Percentiles rank a stretch among this genome's conserved stretches.
phyloP scores from a whole-genome alignment of 176 grass and related monocot genomes.

The Panicum miliaceum region DNA sequence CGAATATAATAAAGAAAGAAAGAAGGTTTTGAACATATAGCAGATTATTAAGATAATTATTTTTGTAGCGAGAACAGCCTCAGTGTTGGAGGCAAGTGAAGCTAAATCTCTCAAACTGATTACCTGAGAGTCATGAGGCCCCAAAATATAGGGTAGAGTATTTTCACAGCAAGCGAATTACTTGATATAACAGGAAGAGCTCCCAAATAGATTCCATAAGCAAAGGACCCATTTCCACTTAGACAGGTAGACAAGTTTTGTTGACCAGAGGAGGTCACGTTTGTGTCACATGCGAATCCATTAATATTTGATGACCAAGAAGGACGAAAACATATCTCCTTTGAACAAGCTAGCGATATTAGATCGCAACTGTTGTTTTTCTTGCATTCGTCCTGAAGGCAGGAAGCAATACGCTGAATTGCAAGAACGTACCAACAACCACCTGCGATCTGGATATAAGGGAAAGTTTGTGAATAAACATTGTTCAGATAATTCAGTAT shows the following conservation, averaged over 20 bases:
- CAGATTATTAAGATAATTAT: background rate
- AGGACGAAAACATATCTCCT: conserved; percentile 60
- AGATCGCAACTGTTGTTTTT: conserved; percentile 70
- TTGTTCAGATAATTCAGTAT: background rate
- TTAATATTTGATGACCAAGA: conserved; percentile 41
- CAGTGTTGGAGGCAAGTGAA: background rate
- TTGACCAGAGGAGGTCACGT: conserved; percentile 50
- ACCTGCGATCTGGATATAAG: conserved; percentile 74
- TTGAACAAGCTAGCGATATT: conserved; percentile 62
- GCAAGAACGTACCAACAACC: conserved; percentile 98
- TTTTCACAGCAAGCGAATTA: conserved; percentile 84
- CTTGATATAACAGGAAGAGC: conserved; percentile 96
- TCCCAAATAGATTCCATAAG: conserved; percentile 78
- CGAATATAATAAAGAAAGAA: too few relatives aligned
- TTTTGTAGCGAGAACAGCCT: background rate
- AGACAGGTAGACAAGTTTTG: conserved; percentile 66
- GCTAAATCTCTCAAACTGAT: background rate
- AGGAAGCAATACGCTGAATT: conserved; percentile 82
- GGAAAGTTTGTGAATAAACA: background rate
- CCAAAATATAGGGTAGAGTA: conserved; percentile 98
- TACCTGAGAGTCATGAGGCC: conserved; percentile 99
- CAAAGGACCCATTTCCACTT: conserved; percentile 64
- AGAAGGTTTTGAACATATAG: too few relatives aligned
- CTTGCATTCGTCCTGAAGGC: conserved; percentile 71
- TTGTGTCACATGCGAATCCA: conserved; percentile 56